Evolutionary conservation across 441 rosid species (phyloP).

Genomic region (Melastoma candidum): DNA sequence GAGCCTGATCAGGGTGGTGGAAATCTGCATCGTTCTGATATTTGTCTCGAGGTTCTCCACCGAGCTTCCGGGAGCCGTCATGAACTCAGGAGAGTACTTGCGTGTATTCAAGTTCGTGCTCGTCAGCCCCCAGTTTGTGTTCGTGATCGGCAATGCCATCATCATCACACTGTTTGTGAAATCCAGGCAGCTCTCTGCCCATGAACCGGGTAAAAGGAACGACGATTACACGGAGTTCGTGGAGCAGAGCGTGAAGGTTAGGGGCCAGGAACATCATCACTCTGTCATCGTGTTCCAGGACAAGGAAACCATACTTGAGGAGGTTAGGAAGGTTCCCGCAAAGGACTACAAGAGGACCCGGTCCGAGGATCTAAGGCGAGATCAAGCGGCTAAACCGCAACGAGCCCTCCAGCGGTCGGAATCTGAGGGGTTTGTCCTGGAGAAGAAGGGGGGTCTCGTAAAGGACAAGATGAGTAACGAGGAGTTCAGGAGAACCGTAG

Average conservation of each 20-base stretch:
- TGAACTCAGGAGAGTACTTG: constrained; percentile 48
- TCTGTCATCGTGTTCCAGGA: constrained; percentile 12
- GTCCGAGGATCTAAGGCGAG: constrained; percentile 30
- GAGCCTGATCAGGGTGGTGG: constrained; percentile 45
- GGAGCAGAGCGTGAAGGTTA: constrained; percentile 27
- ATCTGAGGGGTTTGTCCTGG: constrained; percentile 33
- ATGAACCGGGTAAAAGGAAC: constrained; percentile 22
- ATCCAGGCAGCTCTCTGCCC: constrained; percentile 44
- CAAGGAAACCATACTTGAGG: constrained; percentile 16
- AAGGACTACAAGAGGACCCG: constrained; percentile 32
- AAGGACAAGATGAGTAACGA: constrained; percentile 79
- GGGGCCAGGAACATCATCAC: constrained; percentile 13
- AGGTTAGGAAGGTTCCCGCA: constrained; percentile 15
- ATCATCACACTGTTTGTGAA: constrained; percentile 54
- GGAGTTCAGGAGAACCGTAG: constrained; percentile 60
- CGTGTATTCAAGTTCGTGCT: constrained; percentile 34
- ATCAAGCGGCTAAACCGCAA: constrained; percentile 9
- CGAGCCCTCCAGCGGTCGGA: constrained; percentile 28
- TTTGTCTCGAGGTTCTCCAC: constrained; percentile 47
- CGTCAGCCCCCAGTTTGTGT: constrained; percentile 58
- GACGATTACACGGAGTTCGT: constrained; percentile 42
- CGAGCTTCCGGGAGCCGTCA: constrained; percentile 40
- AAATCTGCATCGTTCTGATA: constrained; percentile 41
- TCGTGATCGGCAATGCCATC: constrained; percentile 65
- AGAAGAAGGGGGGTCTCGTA: constrained; percentile 20